Evolutionary conservation across 805 yeast genomes (phyloP), one percentile per base, ranked within the genome.

Genomic region (Candida sithepensis): DNA sequence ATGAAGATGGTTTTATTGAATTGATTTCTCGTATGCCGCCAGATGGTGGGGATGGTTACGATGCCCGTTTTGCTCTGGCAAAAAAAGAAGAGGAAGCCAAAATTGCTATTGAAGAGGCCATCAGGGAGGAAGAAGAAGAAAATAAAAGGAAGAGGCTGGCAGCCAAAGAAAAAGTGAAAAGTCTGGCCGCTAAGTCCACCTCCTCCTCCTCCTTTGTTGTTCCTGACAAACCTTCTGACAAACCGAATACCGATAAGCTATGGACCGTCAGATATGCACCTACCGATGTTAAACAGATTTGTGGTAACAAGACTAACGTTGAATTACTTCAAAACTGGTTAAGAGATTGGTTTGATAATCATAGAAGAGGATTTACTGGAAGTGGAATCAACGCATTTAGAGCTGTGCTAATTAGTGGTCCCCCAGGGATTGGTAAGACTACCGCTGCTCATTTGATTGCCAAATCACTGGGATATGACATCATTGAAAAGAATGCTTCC

Each of bases 221-320:
- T n/a, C 49, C 55, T 22, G 58, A 61, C 5, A 59, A 55, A 23
- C 64, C 66, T 1, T 54, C 71, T 20, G 71, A 66, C 38, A 70
- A 74, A 30, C 65, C 77, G 2, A 77, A 77, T 51, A 72, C 74
- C 43, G 88, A 83, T 46, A 84, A 84, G 57, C 69, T 94, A 48
- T 94, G 99, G 99, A 94, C 99, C 0, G 85, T 81, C 3, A 89
- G 82, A 63, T 88, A 94, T 66, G 98, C 98, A 0, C 99, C 99
- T 9, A 77, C 80, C 1, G 73, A 74, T 33, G 50, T 85, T 41
- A 71, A 72, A 36, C 97, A 92, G 54, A 79, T 94, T 22, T 91
- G 97, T 68, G 99, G 99, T 51, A 91, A 91, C 64, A 89, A 88
- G 64, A 80, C 87, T 3, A 79, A 80, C 47, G 84, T 94, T 13